Base-by-base conservation (phyloP, 129 eudicot genomes). In the Solidago caesia region DNA sequence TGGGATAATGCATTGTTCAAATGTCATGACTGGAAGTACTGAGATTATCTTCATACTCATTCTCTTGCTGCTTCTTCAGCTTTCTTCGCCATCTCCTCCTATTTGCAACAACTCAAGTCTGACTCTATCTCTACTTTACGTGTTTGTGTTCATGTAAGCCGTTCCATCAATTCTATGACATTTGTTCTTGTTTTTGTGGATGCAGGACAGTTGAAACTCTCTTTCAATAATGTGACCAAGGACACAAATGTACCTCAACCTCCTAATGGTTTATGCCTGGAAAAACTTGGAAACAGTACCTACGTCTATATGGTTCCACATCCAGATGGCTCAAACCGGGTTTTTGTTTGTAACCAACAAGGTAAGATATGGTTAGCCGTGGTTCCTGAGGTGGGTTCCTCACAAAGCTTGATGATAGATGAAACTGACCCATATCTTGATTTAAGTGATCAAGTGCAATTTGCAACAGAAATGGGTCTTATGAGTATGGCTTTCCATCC, bases 401-500 rank as follows among this genome's bases (percentile, higher is more conserved):
- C 69, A 64, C 71, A 70, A 11, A 43, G 62, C 47, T 53, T 82
- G 48, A 47, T 27, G 53, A 47, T 76, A 14, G 78, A 81, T 29
- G 85, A 82, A 47, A 64, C 78, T 2, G 56, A 66, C 53, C 82
- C 70, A 10, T 76, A 71, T 57, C 74, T 82, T 44, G 85, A 82
- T 57, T 51, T 82, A 47, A 76, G 81, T 21, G 84, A 80, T 64
- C 89, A 80, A 73, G 87, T 85, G 39, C 47, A 68, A 45, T 64
- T 75, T 44, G 84, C 74, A 25, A 59, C 85, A 6, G 86, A 66
- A 68, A 76, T 70, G 78, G 89, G 89, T 57, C 76, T 85, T 44
- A 75, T 75, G 80, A 76, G 89, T 49, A 82, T 85, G 14, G 78
- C 87, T 5, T 77, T 82, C 41, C 89, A 85, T 82, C 89, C 89